These are phyloP conservation scores for Linaria vulgaris DNA, from an alignment of 257 asterid species.

Conservation along the genomic window DNA sequence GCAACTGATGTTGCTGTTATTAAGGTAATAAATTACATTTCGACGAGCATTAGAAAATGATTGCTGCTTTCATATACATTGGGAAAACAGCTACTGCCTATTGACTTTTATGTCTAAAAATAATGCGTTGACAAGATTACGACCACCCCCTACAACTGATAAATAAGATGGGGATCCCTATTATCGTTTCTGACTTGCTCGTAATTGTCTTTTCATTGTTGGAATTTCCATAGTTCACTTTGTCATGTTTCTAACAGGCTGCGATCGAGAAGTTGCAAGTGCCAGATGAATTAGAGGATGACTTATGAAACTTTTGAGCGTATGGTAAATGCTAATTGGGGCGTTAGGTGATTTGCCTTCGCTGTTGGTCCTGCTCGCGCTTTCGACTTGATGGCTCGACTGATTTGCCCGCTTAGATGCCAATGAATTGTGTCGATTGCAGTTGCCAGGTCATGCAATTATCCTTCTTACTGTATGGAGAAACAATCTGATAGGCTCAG, in stretches of 20 bases:
- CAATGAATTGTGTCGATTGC: slow-evolving; percentile 18
- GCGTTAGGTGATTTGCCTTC: slow-evolving; percentile 21
- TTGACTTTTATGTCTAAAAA: too few species aligned
- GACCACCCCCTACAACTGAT: neutral
- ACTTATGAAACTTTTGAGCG: slow-evolving; percentile 35
- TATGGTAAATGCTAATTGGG: slow-evolving; percentile 20
- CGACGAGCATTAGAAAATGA: too few species aligned
- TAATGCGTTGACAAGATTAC: too few species aligned
- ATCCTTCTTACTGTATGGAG: neutral
- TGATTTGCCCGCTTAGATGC: slow-evolving; percentile 9
- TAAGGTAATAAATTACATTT: slow-evolving; percentile 50
- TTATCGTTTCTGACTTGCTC: neutral
- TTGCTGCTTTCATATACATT: too few species aligned
- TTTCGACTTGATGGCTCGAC: slow-evolving; percentile 23
- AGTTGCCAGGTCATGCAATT: slow-evolving; percentile 12
- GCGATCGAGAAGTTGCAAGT: slow-evolving; percentile 91
- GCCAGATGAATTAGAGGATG: slow-evolving; percentile 85
- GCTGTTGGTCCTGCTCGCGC: slow-evolving; percentile 33
- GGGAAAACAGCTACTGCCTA: too few species aligned
- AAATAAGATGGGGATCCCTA: neutral
- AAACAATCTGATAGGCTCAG: slow-evolving; percentile 11
- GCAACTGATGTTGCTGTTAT: slow-evolving; percentile 94
- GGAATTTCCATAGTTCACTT: slow-evolving; percentile 5
- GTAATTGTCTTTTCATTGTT: slow-evolving; percentile 3
- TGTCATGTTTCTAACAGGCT: slow-evolving; percentile 47